Conservation (phyloP, 805 yeast genomes). For the Candida lessepsii region DNA sequence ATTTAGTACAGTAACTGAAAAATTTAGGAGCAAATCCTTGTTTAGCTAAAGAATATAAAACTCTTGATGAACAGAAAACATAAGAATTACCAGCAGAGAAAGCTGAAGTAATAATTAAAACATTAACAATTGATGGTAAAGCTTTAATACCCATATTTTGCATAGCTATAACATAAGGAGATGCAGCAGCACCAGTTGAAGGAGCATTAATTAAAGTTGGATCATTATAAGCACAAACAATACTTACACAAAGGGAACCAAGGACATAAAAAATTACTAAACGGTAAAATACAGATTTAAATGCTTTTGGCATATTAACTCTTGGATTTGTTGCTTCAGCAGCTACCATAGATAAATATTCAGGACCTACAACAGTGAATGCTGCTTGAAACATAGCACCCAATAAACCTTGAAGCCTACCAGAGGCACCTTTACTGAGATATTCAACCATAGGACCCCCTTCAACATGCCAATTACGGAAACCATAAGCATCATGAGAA, state of each 20-base stretch:
- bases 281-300: constrained; percentile 52
- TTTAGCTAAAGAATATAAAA: constrained; percentile 67
- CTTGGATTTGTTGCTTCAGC: constrained; percentile 61
- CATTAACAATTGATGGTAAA: constrained; percentile 77
- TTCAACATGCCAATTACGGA: constrained; percentile 30
- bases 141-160: constrained; percentile 57
- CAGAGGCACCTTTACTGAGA: constrained; percentile 34
- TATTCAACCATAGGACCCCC: constrained; percentile 41
- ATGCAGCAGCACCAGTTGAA: constrained; percentile 39
- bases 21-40: constrained; percentile 72
- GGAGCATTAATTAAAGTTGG: constrained; percentile 16
- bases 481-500: constrained; percentile 30
- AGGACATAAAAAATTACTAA: constrained; percentile 26
- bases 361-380: constrained; percentile 44
- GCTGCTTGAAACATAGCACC: constrained; percentile 37
- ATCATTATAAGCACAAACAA: constrained; percentile 24
- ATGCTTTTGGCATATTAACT: constrained; percentile 56
- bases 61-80: constrained; percentile 66
- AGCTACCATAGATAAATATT: constrained; percentile 43
- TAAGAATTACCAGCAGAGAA: constrained; percentile 84
- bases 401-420: constrained; percentile 43
- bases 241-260: constrained; percentile 20
- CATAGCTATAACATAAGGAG: constrained; percentile 87
- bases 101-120: constrained; percentile 67
- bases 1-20: constrained; percentile 54